Conservation (phyloP, 164 flowering plant genomes). For the Annona cherimola region DNA sequence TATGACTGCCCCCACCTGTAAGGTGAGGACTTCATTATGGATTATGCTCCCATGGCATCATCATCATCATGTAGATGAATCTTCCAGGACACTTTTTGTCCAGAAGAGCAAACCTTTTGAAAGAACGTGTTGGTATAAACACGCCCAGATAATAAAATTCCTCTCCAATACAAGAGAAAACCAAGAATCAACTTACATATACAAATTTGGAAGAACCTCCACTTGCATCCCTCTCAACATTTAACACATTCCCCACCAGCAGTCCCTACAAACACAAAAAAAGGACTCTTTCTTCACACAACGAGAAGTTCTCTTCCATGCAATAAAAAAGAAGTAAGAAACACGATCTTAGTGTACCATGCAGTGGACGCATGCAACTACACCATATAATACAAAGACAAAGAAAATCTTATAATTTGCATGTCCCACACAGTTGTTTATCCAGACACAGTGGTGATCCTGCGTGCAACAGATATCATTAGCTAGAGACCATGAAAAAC, state of each 20-base stretch:
- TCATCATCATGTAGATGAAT: background rate
- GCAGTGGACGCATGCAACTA: conserved; percentile 64
- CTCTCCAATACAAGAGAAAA: background rate
- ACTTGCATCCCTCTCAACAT: conserved; percentile 35
- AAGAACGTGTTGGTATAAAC: too few species aligned
- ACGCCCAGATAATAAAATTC: too few species aligned
- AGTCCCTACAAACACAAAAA: conserved; percentile 46
- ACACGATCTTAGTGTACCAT: conserved; percentile 55
- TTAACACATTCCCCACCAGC: conserved; percentile 57
- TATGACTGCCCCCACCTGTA: too few species aligned
- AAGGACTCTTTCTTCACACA: background rate
- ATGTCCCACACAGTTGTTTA: conserved; percentile 93
- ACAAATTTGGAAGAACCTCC: conserved; percentile 45
- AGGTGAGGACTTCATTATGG: too few species aligned
- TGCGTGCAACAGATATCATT: conserved; percentile 31
- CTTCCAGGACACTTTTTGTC: background rate
- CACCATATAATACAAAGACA: conserved; percentile 69
- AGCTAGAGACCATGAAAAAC: conserved; percentile 8
- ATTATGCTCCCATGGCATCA: too few species aligned
- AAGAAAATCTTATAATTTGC: conserved; percentile 89
- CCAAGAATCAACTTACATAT: conserved; percentile 41
- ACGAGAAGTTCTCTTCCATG: background rate
- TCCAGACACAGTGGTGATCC: conserved; percentile 99
- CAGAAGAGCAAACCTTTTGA: too few species aligned
- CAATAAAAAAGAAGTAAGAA: background rate